Conservation (phyloP, 305 asterid genomes). For the Vinca major region DNA sequence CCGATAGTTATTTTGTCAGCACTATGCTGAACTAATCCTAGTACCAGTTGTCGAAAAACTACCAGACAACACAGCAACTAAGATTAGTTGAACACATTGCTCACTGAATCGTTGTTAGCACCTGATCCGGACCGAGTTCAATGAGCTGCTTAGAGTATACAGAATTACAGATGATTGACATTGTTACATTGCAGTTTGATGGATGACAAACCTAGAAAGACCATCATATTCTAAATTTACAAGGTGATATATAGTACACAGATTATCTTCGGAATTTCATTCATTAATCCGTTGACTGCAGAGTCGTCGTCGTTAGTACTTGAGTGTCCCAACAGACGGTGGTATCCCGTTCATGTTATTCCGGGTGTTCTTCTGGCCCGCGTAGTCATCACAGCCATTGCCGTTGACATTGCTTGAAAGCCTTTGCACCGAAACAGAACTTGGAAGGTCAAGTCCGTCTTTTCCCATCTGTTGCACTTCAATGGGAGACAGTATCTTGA, state of each 20-base stretch:
- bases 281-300: constrained; percentile 10
- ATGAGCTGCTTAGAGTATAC: no score
- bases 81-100: no score
- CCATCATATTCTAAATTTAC: constrained; percentile 6
- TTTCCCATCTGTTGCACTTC: constrained; percentile 95
- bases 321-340: constrained; percentile 59
- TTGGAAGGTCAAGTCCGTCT: constrained; percentile 61
- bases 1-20: no score
- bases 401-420: constrained; percentile 27
- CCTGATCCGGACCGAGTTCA: no score
- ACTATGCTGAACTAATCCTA: no score
- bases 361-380: constrained; percentile 44
- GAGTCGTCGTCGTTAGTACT: constrained; percentile 31
- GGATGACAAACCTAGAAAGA: not conserved
- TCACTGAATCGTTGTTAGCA: no score
- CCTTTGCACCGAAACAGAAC: constrained; percentile 32
- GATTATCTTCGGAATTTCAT: constrained; percentile 14
- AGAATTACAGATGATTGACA: not conserved
- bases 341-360: constrained; percentile 51
- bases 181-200: not conserved
- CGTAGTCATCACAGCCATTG: constrained; percentile 45
- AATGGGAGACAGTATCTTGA: constrained; percentile 80
- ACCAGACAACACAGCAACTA: no score
- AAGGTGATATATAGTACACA: constrained; percentile 13
- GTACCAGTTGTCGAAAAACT: no score